Conservation (phyloP, 805 yeast genomes). For the Cyberlindnera mycetangii region DNA sequence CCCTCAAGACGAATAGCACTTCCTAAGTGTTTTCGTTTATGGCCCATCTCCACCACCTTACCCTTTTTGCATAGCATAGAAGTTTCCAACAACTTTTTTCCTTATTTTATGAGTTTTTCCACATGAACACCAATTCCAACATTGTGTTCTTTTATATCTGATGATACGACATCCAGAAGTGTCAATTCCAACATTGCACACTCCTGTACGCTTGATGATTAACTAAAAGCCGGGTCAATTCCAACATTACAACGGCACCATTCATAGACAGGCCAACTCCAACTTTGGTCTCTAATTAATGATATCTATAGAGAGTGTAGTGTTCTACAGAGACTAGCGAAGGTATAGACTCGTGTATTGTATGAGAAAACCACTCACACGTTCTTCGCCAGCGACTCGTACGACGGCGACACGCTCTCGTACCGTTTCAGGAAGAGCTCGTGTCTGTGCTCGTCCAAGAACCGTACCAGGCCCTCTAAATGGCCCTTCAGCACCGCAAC, state of each 20-base stretch:
- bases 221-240: conserved; percentile 11
- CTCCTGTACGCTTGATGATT: neutral
- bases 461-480: conserved; percentile 52
- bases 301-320: neutral
- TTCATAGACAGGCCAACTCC: conserved; percentile 7
- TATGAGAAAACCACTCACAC: conserved; percentile 4
- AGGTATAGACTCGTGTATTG: too few species aligned
- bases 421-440: conserved; percentile 39
- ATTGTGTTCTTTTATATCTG: conserved; percentile 4
- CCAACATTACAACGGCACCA: conserved; percentile 20
- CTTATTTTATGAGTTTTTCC: neutral
- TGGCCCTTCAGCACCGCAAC: conserved; percentile 52
- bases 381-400: conserved; percentile 33
- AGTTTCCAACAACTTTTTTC: conserved; percentile 10
- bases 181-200: conserved; percentile 19
- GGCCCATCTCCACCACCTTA: neutral
- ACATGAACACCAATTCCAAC: conserved; percentile 12
- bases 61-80: conserved; percentile 1
- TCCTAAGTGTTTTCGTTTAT: neutral
- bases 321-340: too few species aligned
- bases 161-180: conserved; percentile 7
- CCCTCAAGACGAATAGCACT: neutral
- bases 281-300: conserved; percentile 6
- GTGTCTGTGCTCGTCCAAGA: conserved; percentile 42
- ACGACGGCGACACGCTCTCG: conserved; percentile 49